These are phyloP conservation scores for Discostella stelligera DNA, from an alignment of 352 stramenopile species.

Conservation along the genomic window DNA sequence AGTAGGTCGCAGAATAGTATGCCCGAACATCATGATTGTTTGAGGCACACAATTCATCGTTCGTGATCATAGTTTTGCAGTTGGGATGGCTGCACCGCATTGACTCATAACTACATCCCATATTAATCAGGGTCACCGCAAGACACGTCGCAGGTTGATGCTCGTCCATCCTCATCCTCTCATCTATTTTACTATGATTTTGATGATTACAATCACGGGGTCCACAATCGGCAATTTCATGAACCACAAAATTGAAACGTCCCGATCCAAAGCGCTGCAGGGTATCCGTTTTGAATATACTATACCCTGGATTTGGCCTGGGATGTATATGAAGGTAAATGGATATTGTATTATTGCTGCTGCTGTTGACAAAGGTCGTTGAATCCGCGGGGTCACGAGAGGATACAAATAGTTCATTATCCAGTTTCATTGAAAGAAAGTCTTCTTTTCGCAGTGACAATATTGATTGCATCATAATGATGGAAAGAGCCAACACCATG, in stretches of 20 bases:
- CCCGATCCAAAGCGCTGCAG: conserved; percentile 18
- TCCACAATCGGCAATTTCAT: not conserved
- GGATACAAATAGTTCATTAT: not conserved
- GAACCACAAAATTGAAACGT: not conserved
- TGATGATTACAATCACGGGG: not conserved
- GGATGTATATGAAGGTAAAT: not conserved
- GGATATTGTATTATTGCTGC: not conserved
- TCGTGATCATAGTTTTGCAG: conserved; percentile 48
- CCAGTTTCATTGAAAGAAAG: not conserved
- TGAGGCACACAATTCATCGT: conserved; percentile 42
- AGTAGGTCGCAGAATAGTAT: conserved; percentile 16
- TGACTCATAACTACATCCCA: not conserved
- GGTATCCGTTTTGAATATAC: conserved; percentile 13
- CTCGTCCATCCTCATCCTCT: not conserved
- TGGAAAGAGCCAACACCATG: not conserved
- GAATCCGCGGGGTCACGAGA: not conserved
- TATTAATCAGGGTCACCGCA: not conserved
- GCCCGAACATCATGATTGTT: conserved; percentile 16
- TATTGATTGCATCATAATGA: not conserved
- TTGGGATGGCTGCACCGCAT: conserved; percentile 20
- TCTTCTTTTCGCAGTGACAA: not conserved
- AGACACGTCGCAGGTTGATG: not conserved
- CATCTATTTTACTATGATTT: not conserved
- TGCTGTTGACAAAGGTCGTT: not conserved
- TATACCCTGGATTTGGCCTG: not conserved